phyloP scores from a whole-genome alignment of 345 rosid species.

The Eucalyptus tenuipes region DNA sequence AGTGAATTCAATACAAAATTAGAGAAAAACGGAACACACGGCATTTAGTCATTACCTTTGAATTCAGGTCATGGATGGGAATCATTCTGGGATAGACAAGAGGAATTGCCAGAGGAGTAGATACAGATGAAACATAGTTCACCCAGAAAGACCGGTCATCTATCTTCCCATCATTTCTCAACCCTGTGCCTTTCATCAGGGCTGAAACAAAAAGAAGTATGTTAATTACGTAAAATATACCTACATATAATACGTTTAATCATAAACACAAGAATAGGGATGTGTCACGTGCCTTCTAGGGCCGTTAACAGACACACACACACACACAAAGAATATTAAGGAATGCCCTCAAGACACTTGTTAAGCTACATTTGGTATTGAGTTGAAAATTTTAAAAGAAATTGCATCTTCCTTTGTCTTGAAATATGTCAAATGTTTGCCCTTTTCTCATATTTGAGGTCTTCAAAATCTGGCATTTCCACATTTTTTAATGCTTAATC shows the following conservation, averaged over 20 bases:
- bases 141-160: constrained; percentile 93
- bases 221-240: background rate
- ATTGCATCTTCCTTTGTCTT: background rate
- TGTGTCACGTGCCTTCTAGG: background rate
- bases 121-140: constrained; percentile 51
- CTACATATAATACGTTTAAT: background rate
- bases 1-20: background rate
- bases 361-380: background rate
- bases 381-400: background rate
- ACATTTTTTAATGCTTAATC: background rate
- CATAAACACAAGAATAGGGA: background rate
- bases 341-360: background rate
- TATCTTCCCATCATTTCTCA: constrained; percentile 74
- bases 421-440: background rate
- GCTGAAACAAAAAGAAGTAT: constrained; percentile 28
- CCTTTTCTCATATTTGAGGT: background rate
- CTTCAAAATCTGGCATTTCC: background rate
- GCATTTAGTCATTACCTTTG: constrained; percentile 24
- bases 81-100: constrained; percentile 86
- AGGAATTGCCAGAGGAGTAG: constrained; percentile 68
- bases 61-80: constrained; percentile 65
- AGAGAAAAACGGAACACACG: background rate
- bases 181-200: constrained; percentile 65
- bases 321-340: background rate
- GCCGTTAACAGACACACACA: background rate